Base-by-base conservation (phyloP, 2,329 filamentous ascomycete species). In the Colletotrichum filicis region DNA sequence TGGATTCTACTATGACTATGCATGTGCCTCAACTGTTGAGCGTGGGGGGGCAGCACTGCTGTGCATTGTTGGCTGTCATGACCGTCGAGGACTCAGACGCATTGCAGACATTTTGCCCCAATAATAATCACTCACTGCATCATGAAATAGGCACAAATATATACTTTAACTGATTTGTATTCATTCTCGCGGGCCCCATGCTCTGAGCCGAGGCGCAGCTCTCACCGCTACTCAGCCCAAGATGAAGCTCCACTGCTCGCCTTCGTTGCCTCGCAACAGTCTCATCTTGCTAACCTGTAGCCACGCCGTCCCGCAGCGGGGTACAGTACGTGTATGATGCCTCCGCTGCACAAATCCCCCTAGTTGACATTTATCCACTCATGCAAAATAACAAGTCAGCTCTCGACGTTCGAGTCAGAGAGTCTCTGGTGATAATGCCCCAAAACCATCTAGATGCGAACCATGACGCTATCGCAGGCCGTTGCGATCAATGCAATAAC, bases 241-340 rank as follows among this genome's bases (percentile, higher is more conserved):
- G 61, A 42, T 55, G 42, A 32, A 52, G 66, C 70, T 73, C 70
- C 70, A 70, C 70, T 56, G 30, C 46, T 24, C 62, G 28, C 35
- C 22, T 68, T 46, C 60, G 70, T 73, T 73, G 70, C 70, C 70
- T 73, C 70, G 70, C 70, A 73, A 73, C 70, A 16, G 60, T 70
- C 60, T 65, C 24, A 65, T 60, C 70, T 49, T 73, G 70, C 66
- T 73, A 73, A 70, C 66, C 66, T 70, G 70, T 73, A 73, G 70
- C 66, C 70, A 73, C 70, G 70, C 60, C 70, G 66, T 70, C 55
- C 70, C 70, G 42, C 46, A 55, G 65, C 26, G 37, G 42, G 66
- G 46, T 24, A 56, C 70, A 30, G 60, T 46, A 60, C 70, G 70
- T 73, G 70, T 53, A 52, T 65, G 58, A 61, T 46, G 46, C 70